Conservation (phyloP, 2,329 filamentous ascomycete genomes). For the Apiospora malaysiana region DNA sequence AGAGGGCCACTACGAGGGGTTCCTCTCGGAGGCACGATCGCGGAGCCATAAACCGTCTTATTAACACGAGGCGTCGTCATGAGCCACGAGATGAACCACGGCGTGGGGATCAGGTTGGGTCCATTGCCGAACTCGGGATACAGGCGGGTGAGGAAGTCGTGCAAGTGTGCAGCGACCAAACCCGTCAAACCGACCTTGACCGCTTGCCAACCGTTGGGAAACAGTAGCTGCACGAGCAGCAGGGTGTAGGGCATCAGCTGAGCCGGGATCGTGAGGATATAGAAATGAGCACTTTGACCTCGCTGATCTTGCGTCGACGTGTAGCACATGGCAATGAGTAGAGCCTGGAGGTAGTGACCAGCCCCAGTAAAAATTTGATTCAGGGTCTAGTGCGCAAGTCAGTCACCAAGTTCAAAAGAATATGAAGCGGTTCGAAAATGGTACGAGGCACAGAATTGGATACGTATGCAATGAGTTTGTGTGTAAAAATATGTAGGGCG, state of each 20-base stretch:
- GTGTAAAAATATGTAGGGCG: slow-evolving; percentile 62
- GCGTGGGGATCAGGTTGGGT: slow-evolving; percentile 76
- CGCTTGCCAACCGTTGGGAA: slow-evolving; percentile 58
- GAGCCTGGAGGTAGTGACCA: slow-evolving; percentile 62
- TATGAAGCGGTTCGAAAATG: neutral
- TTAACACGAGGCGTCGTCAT: slow-evolving; percentile 59
- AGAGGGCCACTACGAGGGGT: slow-evolving; percentile 54
- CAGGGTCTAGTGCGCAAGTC: slow-evolving; percentile 47
- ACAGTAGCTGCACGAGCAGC: slow-evolving; percentile 75
- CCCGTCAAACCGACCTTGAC: slow-evolving; percentile 74
- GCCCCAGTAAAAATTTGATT: slow-evolving; percentile 59
- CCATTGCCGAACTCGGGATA: slow-evolving; percentile 92
- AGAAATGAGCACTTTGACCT: slow-evolving; percentile 76
- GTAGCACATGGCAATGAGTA: slow-evolving; percentile 82
- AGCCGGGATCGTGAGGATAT: slow-evolving; percentile 82
- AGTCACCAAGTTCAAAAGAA: neutral
- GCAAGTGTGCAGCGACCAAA: slow-evolving; percentile 86
- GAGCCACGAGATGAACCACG: slow-evolving; percentile 71
- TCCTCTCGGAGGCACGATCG: slow-evolving; percentile 50
- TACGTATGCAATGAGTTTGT: slow-evolving; percentile 22
- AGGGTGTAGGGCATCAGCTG: slow-evolving; percentile 83
- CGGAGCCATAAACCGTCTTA: slow-evolving; percentile 67
- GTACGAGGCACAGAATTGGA: slow-evolving; percentile 9
- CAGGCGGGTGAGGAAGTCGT: slow-evolving; percentile 86
- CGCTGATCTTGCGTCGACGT: slow-evolving; percentile 87